phyloP scores from a whole-genome alignment of 306 rosid species.

The Astragalus membranaceus region DNA sequence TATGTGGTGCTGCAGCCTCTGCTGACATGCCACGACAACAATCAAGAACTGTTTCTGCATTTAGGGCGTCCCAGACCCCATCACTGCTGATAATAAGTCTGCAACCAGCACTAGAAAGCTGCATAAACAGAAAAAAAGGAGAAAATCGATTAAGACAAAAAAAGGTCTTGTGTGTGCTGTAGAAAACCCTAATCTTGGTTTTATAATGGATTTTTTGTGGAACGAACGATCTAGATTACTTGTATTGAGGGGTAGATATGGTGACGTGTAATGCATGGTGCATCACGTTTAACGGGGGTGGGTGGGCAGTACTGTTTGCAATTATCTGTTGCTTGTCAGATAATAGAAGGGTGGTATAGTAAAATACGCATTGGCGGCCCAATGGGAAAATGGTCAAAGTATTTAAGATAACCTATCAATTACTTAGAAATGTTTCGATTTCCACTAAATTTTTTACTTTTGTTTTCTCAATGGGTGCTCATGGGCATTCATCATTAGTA shows the following conservation, averaged over 20 bases:
- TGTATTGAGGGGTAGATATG: conserved; percentile 1
- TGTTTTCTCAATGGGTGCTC: background rate
- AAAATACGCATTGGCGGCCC: background rate
- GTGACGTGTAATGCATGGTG: conserved; percentile 19
- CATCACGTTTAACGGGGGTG: conserved; percentile 1
- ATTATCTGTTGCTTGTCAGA: too few species aligned
- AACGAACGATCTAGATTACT: conserved; percentile 31
- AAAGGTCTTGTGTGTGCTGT: background rate
- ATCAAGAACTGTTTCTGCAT: conserved; percentile 70
- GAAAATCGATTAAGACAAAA: background rate
- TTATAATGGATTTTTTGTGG: conserved; percentile 1
- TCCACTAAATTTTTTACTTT: background rate
- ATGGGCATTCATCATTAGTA: background rate
- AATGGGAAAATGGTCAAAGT: background rate
- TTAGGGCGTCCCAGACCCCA: conserved; percentile 96
- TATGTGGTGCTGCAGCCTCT: conserved; percentile 80
- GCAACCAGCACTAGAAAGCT: conserved; percentile 90
- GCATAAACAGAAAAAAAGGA: conserved; percentile 19
- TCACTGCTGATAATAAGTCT: conserved; percentile 88
- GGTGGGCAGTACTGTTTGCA: too few species aligned
- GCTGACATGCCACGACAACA: conserved; percentile 85
- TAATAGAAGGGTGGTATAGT: too few species aligned
- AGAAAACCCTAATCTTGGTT: background rate
- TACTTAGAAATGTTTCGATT: background rate
- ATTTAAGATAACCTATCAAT: background rate